A percentile compares a stretch with the other conserved stretches of the same genome.
Evolutionary conservation across 179 eudicot species (phyloP).

Genomic region (Amaranthus tricolor): DNA sequence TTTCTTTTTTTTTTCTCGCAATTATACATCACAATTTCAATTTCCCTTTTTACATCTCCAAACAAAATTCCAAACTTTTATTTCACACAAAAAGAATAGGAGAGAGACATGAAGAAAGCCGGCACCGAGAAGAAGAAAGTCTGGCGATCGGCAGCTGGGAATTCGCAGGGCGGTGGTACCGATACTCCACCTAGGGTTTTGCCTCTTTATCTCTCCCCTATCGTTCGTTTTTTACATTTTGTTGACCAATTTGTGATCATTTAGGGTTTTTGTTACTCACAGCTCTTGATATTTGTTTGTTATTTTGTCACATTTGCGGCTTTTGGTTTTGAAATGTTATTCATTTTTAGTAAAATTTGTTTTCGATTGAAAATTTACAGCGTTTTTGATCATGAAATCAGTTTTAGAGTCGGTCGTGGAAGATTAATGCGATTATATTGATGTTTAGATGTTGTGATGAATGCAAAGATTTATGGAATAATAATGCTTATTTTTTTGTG

Average conservation of each 20-base stretch:
- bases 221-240: neutral
- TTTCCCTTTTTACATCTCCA: neutral
- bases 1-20: too few species aligned
- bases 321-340: neutral
- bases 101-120: constrained; percentile 52
- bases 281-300: constrained; percentile 16
- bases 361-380: neutral
- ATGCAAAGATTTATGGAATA: too few species aligned
- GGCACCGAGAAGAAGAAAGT: constrained; percentile 71
- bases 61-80: neutral
- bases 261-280: constrained; percentile 16
- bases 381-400: too few species aligned
- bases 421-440: too few species aligned
- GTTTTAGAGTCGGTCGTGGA: too few species aligned
- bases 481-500: too few species aligned
- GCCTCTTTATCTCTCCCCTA: neutral
- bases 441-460: too few species aligned
- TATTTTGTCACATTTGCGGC: neutral
- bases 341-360: neutral
- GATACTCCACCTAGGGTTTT: constrained; percentile 61
- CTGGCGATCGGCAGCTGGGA: constrained; percentile 56
- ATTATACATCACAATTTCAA: neutral
- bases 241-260: neutral
- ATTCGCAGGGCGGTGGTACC: constrained; percentile 32
- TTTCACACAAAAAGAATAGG: neutral